Conservation (phyloP, 2,329 filamentous ascomycete species). For the Paraphaeosphaeria minitans region DNA sequence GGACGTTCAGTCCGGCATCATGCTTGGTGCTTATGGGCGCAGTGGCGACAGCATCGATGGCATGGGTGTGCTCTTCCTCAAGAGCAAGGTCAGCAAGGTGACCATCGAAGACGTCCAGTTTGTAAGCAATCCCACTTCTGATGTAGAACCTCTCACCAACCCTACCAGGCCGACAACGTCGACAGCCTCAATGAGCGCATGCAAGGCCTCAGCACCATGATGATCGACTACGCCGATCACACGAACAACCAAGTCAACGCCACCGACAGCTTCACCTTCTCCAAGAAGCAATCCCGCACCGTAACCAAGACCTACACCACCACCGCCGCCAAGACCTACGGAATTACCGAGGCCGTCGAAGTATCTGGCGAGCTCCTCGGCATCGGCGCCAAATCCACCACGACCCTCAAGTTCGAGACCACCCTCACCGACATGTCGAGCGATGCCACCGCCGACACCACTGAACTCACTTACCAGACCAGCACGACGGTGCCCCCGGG, state of each 20-base stretch:
- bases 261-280: constrained; percentile 21
- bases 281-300: constrained; percentile 12
- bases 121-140: constrained; percentile 2
- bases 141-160: not conserved
- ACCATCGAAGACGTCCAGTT: constrained; percentile 20
- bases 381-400: constrained; percentile 19
- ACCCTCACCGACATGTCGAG: constrained; percentile 12
- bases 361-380: constrained; percentile 25
- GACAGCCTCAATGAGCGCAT: constrained; percentile 21
- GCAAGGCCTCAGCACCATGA: constrained; percentile 21
- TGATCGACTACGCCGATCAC: constrained; percentile 25
- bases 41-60: constrained; percentile 15
- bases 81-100: constrained; percentile 23
- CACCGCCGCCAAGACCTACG: constrained; percentile 18
- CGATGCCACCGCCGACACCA: constrained; percentile 2
- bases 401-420: constrained; percentile 19
- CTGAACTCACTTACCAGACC: constrained; percentile 17
- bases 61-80: constrained; percentile 24
- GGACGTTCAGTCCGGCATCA: constrained; percentile 20
- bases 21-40: constrained; percentile 21
- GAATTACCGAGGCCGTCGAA: constrained; percentile 15
- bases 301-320: constrained; percentile 16
- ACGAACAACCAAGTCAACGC: constrained; percentile 17
- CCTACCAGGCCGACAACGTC: constrained; percentile 16
- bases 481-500: constrained; percentile 19